These are phyloP conservation scores for Solanum stenotomum DNA, from an alignment of 257 asterid species.

Conservation along the genomic window DNA sequence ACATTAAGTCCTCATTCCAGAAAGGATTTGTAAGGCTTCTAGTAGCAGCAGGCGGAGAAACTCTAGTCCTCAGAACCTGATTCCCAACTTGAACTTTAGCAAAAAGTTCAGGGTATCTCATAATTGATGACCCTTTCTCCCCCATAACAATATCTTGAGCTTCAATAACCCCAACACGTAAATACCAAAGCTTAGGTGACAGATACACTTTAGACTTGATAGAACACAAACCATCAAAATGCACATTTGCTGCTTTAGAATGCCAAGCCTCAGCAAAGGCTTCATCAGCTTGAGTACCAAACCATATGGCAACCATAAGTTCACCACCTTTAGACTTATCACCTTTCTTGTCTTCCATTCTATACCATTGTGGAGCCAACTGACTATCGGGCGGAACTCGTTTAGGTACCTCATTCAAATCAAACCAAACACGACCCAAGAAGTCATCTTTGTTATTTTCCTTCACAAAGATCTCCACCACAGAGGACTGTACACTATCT, in stretches of 20 bases:
- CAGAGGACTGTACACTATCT: constrained; percentile 74
- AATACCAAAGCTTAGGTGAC: constrained; percentile 85
- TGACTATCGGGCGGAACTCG: constrained; percentile 77
- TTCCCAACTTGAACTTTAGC: constrained; percentile 77
- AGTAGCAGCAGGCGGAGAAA: constrained; percentile 32
- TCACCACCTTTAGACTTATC: constrained; percentile 59
- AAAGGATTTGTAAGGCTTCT: constrained; percentile 51
- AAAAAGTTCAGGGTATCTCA: constrained; percentile 69
- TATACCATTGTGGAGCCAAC: constrained; percentile 79
- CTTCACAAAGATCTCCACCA: constrained; percentile 58
- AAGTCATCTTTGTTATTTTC: constrained; percentile 56
- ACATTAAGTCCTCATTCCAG: constrained; percentile 81
- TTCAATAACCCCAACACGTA: constrained; percentile 66
- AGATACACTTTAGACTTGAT: constrained; percentile 72
- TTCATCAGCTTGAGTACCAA: constrained; percentile 86
- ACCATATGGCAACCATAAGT: constrained; percentile 73
- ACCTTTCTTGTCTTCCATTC: constrained; percentile 79
- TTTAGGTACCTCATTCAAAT: constrained; percentile 70
- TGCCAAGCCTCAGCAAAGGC: constrained; percentile 92
- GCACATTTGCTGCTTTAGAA: constrained; percentile 75
- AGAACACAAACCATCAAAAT: constrained; percentile 55
- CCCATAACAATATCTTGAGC: constrained; percentile 71
- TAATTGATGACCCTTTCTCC: constrained; percentile 42
- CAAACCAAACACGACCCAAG: constrained; percentile 82
- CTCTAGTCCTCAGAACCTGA: constrained; percentile 64